Evolutionary conservation across 352 stramenopile species (phyloP).

Genomic region (Elongisporangium undulatum): DNA sequence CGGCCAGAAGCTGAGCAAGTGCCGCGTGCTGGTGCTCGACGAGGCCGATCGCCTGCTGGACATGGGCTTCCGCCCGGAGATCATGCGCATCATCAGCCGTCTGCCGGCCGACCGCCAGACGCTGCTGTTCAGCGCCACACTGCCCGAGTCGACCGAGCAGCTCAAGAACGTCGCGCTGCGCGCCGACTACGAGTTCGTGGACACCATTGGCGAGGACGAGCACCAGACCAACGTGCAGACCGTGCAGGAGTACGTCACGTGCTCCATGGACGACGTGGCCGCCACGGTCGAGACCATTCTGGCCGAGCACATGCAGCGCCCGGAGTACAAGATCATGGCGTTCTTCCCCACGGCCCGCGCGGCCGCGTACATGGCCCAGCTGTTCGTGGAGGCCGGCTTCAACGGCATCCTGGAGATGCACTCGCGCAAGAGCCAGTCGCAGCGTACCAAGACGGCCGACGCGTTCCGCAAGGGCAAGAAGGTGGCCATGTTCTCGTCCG

Average conservation of each 20-base stretch:
- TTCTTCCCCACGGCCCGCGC: conserved; percentile 92
- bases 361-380: conserved; percentile 86
- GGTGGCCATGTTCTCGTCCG: conserved; percentile 92
- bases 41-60: conserved; percentile 96
- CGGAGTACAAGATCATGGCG: conserved; percentile 93
- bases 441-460: conserved; percentile 84
- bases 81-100: conserved; percentile 85
- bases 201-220: conserved; percentile 91
- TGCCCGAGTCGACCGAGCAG: conserved; percentile 81
- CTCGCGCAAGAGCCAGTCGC: conserved; percentile 92
- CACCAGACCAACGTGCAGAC: conserved; percentile 89
- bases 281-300: conserved; percentile 65
- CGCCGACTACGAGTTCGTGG: conserved; percentile 87
- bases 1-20: conserved; percentile 35
- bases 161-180: conserved; percentile 89
- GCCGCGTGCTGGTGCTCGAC: conserved; percentile 86
- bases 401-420: conserved; percentile 93
- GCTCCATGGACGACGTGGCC: conserved; percentile 64
- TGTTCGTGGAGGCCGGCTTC: conserved; percentile 79
- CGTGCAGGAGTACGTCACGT: conserved; percentile 82
- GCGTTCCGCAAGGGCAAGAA: conserved; percentile 86
- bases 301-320: conserved; percentile 60
- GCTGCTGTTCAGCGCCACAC: conserved; percentile 95
- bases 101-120: conserved; percentile 84
- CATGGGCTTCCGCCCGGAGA: conserved; percentile 93